Evolutionary conservation across 2,329 filamentous ascomycete genomes (phyloP).

Genomic region (Alternaria solani): DNA sequence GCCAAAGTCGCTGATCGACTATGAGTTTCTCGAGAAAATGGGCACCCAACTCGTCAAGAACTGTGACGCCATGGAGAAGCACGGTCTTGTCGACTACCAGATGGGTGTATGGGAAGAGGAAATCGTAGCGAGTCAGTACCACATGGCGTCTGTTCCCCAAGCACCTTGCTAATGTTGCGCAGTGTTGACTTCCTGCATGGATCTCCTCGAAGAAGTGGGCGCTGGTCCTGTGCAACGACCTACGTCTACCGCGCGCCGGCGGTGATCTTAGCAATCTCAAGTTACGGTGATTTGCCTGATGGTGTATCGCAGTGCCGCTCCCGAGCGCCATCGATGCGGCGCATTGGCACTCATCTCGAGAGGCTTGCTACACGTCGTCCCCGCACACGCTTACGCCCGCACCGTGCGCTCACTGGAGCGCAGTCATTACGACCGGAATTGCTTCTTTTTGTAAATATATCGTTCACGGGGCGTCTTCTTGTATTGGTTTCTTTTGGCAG

Average conservation of each 20-base stretch:
- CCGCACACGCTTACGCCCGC: slow-evolving; percentile 18
- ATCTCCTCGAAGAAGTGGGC: slow-evolving; percentile 58
- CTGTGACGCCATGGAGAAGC: slow-evolving; percentile 85
- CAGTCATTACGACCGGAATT: slow-evolving; percentile 16
- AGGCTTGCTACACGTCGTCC: slow-evolving; percentile 14
- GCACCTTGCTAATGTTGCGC: slow-evolving; percentile 20
- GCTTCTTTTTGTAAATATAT: slow-evolving; percentile 41
- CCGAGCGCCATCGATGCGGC: slow-evolving; percentile 19
- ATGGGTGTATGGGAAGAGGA: slow-evolving; percentile 96
- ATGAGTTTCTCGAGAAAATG: slow-evolving; percentile 77
- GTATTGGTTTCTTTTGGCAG: slow-evolving; percentile 21
- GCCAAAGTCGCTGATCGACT: slow-evolving; percentile 71
- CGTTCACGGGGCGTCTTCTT: slow-evolving; percentile 27
- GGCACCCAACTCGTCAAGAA: slow-evolving; percentile 81
- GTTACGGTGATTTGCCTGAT: slow-evolving; percentile 21
- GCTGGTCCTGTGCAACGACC: slow-evolving; percentile 43
- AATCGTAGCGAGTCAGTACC: slow-evolving; percentile 78
- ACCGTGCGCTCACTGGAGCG: slow-evolving; percentile 20
- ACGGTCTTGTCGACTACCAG: slow-evolving; percentile 96
- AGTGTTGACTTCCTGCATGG: slow-evolving; percentile 64
- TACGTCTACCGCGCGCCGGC: slow-evolving; percentile 43
- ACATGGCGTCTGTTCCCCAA: neutral
- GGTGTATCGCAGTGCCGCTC: slow-evolving; percentile 26
- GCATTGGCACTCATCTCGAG: slow-evolving; percentile 23
- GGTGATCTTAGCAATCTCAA: slow-evolving; percentile 31